Evolutionary conservation across 306 rosid species (phyloP).

Genomic region (Luffa aegyptiaca): DNA sequence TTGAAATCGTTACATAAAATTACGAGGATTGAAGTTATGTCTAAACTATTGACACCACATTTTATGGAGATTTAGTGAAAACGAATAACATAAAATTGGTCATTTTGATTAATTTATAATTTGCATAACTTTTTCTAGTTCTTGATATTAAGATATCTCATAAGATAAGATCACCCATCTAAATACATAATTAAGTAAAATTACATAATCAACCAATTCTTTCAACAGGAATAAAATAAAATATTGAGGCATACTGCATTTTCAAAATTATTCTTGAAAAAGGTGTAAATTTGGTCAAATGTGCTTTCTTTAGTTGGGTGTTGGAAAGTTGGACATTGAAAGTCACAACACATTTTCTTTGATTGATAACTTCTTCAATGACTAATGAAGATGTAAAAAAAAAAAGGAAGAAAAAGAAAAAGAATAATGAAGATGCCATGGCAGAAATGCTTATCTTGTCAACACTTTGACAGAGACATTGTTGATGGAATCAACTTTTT

Average conservation of each 20-base stretch:
- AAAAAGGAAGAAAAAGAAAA: too few relatives aligned
- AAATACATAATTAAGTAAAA: too few relatives aligned
- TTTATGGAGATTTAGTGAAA: too few relatives aligned
- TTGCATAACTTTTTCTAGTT: too few relatives aligned
- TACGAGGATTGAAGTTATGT: too few relatives aligned
- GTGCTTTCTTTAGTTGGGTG: neutral
- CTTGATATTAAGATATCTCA: too few relatives aligned
- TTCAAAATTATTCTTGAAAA: neutral
- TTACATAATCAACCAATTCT: neutral
- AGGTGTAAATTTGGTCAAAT: neutral
- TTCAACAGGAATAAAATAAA: too few relatives aligned
- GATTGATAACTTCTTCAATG: neutral
- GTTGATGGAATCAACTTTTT: neutral
- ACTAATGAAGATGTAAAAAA: neutral
- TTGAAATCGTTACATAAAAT: too few relatives aligned
- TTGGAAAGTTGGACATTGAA: neutral
- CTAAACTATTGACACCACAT: too few relatives aligned
- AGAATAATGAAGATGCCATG: neutral
- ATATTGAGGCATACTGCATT: too few relatives aligned
- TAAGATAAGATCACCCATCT: neutral
- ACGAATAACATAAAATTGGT: too few relatives aligned
- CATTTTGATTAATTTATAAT: too few relatives aligned
- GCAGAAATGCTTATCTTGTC: neutral
- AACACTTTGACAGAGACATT: neutral
- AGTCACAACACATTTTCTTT: neutral